Percentiles rank a stretch among this genome's conserved stretches.
Evolutionary conservation across 75 land plant genomes (phyloP).

Genomic region (Azolla pinnata): DNA sequence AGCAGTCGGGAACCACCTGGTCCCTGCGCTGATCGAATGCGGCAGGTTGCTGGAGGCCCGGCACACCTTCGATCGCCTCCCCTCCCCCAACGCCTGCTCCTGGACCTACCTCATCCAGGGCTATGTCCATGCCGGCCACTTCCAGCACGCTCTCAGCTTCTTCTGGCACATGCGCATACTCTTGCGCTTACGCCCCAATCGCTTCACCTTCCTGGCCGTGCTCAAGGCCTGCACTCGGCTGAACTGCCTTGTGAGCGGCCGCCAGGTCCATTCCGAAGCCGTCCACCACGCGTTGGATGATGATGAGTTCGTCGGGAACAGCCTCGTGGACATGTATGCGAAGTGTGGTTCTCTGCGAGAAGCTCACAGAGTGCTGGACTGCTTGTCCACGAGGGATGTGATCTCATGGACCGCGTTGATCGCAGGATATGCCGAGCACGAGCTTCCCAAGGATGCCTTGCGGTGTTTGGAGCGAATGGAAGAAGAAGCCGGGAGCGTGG

Average conservation of each 20-base stretch:
- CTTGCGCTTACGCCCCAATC: constrained; percentile 6
- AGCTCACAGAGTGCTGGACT: not conserved
- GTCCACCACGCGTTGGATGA: not conserved
- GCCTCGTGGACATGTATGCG: constrained; percentile 6
- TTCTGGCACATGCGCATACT: constrained; percentile 5
- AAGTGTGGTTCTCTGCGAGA: constrained; percentile 6
- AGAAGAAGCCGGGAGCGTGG: not conserved
- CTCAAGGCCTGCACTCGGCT: constrained; percentile 13
- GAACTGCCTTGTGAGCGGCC: not conserved
- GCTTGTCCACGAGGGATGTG: not conserved
- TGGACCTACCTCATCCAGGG: constrained; percentile 15
- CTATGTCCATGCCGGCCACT: not conserved
- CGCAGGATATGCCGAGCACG: constrained; percentile 2
- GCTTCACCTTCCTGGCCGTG: constrained; percentile 10
- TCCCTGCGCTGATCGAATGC: not conserved
- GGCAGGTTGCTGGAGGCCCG: constrained; percentile 3
- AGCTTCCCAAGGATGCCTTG: not conserved
- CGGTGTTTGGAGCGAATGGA: constrained; percentile 2
- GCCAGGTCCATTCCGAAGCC: not conserved
- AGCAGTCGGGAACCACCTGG: constrained; percentile 3
- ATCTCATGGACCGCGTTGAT: constrained; percentile 5
- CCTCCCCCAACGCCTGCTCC: not conserved
- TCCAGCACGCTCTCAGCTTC: not conserved
- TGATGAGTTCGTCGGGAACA: not conserved
- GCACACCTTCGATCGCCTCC: not conserved